phyloP scores from a whole-genome alignment of 116 monocot species.

The Dioscorea cayenensis region DNA sequence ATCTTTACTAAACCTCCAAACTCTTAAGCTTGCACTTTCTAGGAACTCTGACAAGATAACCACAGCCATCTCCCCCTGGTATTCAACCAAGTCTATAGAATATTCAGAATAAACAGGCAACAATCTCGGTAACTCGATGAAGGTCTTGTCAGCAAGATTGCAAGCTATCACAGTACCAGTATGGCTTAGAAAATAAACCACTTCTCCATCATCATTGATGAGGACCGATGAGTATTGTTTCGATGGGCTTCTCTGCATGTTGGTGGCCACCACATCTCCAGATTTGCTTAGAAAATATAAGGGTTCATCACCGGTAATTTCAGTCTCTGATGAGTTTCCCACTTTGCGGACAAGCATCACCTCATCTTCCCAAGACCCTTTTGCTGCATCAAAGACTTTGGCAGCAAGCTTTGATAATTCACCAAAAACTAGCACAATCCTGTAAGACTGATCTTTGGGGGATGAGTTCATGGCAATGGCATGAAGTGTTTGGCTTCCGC shows the following conservation, averaged over 20 bases:
- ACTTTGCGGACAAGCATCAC: constrained; percentile 15
- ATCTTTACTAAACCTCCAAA: constrained; percentile 61
- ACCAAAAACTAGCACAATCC: constrained; percentile 52
- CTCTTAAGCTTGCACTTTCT: constrained; percentile 63
- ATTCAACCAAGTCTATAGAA: constrained; percentile 74
- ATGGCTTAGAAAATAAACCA: constrained; percentile 69
- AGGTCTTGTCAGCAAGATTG: constrained; percentile 37
- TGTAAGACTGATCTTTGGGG: constrained; percentile 25
- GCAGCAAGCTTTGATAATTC: constrained; percentile 44
- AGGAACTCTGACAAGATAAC: constrained; percentile 75
- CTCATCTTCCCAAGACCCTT: constrained; percentile 44
- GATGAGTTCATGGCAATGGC: constrained; percentile 74
- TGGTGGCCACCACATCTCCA: constrained; percentile 75
- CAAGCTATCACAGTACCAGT: constrained; percentile 63
- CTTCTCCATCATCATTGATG: constrained; percentile 42
- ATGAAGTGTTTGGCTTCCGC: constrained; percentile 28
- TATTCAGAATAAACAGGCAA: constrained; percentile 64
- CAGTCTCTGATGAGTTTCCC: constrained; percentile 7
- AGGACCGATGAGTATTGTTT: constrained; percentile 88
- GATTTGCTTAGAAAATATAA: constrained; percentile 85
- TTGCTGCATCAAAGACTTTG: constrained; percentile 36
- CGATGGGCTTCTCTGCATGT: constrained; percentile 77
- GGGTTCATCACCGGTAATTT: constrained; percentile 24
- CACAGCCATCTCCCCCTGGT: constrained; percentile 53
- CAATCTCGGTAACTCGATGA: constrained; percentile 53